Base-by-base conservation (phyloP, 2,329 filamentous ascomycete genomes). In the Ilyonectria destructans region DNA sequence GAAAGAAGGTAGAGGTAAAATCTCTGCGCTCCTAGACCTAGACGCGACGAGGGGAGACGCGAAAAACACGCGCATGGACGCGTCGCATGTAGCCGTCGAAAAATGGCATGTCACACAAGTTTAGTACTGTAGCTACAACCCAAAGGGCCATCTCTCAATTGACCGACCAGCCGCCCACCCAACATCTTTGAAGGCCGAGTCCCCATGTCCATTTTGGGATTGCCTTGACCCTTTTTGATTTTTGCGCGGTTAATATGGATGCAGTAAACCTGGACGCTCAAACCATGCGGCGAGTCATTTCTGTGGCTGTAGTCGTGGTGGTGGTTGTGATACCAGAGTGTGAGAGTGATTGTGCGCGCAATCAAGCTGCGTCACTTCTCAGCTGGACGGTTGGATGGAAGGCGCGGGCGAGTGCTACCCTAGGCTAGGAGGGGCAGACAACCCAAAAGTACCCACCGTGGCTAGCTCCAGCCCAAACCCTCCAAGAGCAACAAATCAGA, bases 21-120 rank as follows among this genome's bases (percentile, higher is more conserved):
- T 54, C 51, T 54, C 51, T 54, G 51, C 23, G 31, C 9, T 62
- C 33, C n/a, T 55, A 60, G n/a, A 23, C 23, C 23, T 23, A 23
- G 43, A 64, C 66, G 66, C 69, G 69, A 62, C 12, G 17, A 23
- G 13, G 9, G 17, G 7, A 23, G 31, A 62, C 69, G 66, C 69
- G 69, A 71, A 62, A 64, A 57, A 33, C 12, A 62, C 69, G 55
- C 69, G 69, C 59, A 4, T 54, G 45, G 58, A 67, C 69, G 69
- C 69, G 69, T 55, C 26, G n/a, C 8, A 33, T 58, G 33, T 51
- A 17, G 45, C 65, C 55, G 62, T 33, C 52, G 4, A 46, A 56
- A 58, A 29, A 31, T 35, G 57, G 43, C 51, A 52, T 51, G 29
- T 54, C 58, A 52, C 65, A 56, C 54, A 67, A 58, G 29, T n/a